These are phyloP conservation scores for Wallacemonas collosoma DNA, from an alignment of 208 protist genomes.

Conservation along the genomic window DNA sequence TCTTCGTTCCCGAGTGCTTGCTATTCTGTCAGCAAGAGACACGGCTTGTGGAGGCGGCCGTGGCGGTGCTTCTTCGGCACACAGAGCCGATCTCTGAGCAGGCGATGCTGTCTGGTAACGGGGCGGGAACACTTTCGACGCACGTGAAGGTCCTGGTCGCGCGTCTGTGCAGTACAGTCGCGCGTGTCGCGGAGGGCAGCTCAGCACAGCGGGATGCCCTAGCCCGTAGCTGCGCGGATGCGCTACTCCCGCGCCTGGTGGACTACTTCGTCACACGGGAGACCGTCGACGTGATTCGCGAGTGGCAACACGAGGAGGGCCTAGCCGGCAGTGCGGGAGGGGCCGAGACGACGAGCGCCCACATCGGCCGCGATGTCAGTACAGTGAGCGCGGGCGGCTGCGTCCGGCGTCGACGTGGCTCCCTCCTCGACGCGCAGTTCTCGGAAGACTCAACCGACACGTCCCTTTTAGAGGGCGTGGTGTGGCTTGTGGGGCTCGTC, in stretches of 20 bases:
- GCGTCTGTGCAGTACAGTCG: slow-evolving; percentile 45
- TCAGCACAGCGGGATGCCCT: slow-evolving; percentile 36
- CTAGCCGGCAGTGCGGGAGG: not conserved
- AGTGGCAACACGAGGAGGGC: slow-evolving; percentile 21
- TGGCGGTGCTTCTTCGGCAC: slow-evolving; percentile 29
- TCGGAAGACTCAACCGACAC: slow-evolving; percentile 17
- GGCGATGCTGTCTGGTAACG: slow-evolving; percentile 21
- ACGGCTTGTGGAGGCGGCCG: slow-evolving; percentile 34
- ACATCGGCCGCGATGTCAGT: not conserved
- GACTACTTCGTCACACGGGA: slow-evolving; percentile 4
- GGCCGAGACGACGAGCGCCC: not conserved
- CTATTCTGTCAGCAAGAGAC: slow-evolving; percentile 28
- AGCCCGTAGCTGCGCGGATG: slow-evolving; percentile 21
- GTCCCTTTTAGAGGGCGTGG: slow-evolving; percentile 53
- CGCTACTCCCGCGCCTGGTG: slow-evolving; percentile 9
- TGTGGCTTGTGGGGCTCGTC: slow-evolving; percentile 75
- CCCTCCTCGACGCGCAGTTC: not conserved
- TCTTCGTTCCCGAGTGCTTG: slow-evolving; percentile 59
- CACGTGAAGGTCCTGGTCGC: slow-evolving; percentile 46
- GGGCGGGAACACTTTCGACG: slow-evolving; percentile 27
- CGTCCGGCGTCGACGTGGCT: not conserved
- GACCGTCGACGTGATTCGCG: slow-evolving; percentile 14
- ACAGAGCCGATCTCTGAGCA: slow-evolving; percentile 19
- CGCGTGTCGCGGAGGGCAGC: slow-evolving; percentile 39
- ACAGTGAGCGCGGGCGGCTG: not conserved